Percentiles rank a stretch among this genome's conserved stretches.
phyloP scores from a whole-genome alignment of 2,329 filamentous ascomycete genomes.

The Lecanicillium sp. region DNA sequence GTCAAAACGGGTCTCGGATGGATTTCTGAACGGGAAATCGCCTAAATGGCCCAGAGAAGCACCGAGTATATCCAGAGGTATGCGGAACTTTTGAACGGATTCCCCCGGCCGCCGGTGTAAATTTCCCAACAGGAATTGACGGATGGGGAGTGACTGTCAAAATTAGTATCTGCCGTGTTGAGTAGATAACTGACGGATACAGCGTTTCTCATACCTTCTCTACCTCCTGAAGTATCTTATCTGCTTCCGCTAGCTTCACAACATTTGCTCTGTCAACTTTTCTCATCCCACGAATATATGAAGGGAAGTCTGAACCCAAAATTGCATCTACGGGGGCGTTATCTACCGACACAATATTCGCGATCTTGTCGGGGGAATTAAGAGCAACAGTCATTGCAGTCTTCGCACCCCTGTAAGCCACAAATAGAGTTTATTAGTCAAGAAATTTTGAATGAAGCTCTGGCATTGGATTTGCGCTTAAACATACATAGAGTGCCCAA shows the following conservation, averaged over 20 bases:
- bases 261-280: constrained; percentile 63
- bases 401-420: constrained; percentile 66
- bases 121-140: constrained; percentile 89
- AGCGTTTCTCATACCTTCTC: constrained; percentile 48
- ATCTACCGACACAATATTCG: constrained; percentile 74
- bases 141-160: constrained; percentile 57
- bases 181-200: background rate
- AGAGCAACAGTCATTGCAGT: constrained; percentile 83
- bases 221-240: constrained; percentile 66
- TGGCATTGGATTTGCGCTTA: too few relatives aligned
- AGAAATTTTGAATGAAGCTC: too few relatives aligned
- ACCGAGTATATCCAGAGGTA: constrained; percentile 67
- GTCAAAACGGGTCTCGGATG: constrained; percentile 57
- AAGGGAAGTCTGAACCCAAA: constrained; percentile 64
- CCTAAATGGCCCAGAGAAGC: constrained; percentile 65
- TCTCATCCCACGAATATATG: constrained; percentile 79
- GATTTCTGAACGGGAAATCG: constrained; percentile 79
- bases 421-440: background rate
- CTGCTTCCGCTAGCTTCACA: constrained; percentile 66
- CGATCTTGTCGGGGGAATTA: constrained; percentile 55
- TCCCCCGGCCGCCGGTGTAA: constrained; percentile 48
- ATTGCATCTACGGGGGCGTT: constrained; percentile 82
- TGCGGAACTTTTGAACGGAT: constrained; percentile 60
- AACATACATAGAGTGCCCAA: constrained; percentile 85
- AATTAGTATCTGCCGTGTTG: background rate